phyloP scores from a whole-genome alignment of 2,329 filamentous ascomycete genomes.

The Xylaria sp. region DNA sequence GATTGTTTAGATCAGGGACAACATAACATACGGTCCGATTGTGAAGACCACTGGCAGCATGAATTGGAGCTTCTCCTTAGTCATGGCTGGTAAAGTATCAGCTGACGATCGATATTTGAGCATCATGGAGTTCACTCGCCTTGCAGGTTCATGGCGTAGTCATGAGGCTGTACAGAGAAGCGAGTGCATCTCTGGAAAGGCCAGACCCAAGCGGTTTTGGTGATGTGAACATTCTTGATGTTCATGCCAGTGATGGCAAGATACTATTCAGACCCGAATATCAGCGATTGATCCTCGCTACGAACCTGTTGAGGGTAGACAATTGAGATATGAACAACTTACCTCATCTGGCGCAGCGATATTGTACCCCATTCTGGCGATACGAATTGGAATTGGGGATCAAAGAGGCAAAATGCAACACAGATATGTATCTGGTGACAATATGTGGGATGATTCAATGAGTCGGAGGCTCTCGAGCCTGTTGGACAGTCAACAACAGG shows the following conservation, averaged over 20 bases:
- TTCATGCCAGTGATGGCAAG: constrained; percentile 80
- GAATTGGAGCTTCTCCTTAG: constrained; percentile 80
- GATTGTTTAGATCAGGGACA: not conserved
- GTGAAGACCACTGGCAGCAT: constrained; percentile 79
- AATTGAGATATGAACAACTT: not conserved
- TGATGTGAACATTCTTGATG: constrained; percentile 68
- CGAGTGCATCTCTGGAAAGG: constrained; percentile 63
- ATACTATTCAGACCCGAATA: constrained; percentile 66
- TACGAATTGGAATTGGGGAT: not conserved
- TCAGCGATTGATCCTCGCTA: constrained; percentile 21
- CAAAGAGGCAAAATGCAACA: not conserved
- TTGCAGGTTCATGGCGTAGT: constrained; percentile 76
- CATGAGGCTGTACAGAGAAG: constrained; percentile 64
- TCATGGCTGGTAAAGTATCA: constrained; percentile 60
- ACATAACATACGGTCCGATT: constrained; percentile 57
- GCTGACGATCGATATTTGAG: not conserved
- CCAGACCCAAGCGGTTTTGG: constrained; percentile 68
- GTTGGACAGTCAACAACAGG: too few species aligned
- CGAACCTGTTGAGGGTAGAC: not conserved
- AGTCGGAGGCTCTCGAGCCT: too few species aligned
- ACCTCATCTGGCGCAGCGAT: constrained; percentile 67
- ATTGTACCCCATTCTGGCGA: constrained; percentile 20
- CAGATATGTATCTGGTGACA: not conserved
- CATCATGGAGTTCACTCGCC: constrained; percentile 17
- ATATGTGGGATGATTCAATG: too few species aligned